Evolutionary conservation across 495 filamentous ascomycete species (phyloP).

Genomic region (Talaromyces wortmannii): DNA sequence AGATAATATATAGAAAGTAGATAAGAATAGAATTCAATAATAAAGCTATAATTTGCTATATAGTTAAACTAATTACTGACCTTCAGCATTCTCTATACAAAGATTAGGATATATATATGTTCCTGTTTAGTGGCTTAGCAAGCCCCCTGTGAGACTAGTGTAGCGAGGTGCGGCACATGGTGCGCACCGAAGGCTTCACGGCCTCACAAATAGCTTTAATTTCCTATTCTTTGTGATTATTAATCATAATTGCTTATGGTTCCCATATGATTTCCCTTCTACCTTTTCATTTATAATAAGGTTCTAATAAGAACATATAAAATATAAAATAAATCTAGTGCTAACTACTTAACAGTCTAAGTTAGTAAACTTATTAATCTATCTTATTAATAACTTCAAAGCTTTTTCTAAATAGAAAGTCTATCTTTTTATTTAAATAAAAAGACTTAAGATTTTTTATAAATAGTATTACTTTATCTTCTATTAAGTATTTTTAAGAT

Average conservation of each 20-base stretch:
- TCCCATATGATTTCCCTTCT: background rate
- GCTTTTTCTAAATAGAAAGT: background rate
- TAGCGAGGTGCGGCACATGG: too few relatives aligned
- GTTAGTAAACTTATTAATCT: conserved; percentile 1
- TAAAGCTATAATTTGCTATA: too few relatives aligned
- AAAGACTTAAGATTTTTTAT: background rate
- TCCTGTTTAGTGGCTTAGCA: too few relatives aligned
- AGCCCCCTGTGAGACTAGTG: too few relatives aligned
- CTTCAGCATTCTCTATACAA: too few relatives aligned
- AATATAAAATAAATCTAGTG: background rate
- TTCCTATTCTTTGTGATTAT: background rate
- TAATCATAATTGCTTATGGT: background rate
- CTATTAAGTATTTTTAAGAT: background rate
- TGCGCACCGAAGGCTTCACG: too few relatives aligned
- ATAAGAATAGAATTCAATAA: too few relatives aligned
- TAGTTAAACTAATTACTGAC: too few relatives aligned
- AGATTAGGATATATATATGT: too few relatives aligned
- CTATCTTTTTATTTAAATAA: background rate
- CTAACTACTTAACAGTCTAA: background rate
- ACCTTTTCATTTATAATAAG: background rate
- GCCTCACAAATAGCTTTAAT: too few relatives aligned
- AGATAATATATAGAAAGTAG: too few relatives aligned
- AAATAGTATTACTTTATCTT: too few relatives aligned
- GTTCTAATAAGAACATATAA: background rate
- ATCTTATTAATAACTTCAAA: background rate